phyloP scores from a whole-genome alignment of 495 filamentous ascomycete genomes.

The Aspergillus panamensis region DNA sequence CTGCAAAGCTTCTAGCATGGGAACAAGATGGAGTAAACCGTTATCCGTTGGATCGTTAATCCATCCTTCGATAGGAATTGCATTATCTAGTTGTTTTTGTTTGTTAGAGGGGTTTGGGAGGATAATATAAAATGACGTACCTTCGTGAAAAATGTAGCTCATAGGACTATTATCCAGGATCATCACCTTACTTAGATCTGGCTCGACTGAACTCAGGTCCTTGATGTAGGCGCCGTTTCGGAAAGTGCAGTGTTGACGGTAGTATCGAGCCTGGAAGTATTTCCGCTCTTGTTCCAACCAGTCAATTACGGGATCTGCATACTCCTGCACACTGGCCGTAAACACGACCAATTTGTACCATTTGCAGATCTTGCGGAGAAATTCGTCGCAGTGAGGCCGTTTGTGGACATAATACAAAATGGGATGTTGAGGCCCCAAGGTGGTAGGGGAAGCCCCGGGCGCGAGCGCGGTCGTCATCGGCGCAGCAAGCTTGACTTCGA shows the following conservation, averaged over 20 bases:
- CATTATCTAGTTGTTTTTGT: slow-evolving; percentile 30
- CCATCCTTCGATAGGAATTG: slow-evolving; percentile 39
- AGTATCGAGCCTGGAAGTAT: slow-evolving; percentile 88
- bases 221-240: slow-evolving; percentile 97
- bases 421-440: slow-evolving; percentile 81
- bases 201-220: slow-evolving; percentile 92
- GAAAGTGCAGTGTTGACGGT: slow-evolving; percentile 93
- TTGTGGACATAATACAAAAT: slow-evolving; percentile 99
- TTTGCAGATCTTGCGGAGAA: slow-evolving; percentile 88
- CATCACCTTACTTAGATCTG: slow-evolving; percentile 94
- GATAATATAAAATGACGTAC: slow-evolving; percentile 40
- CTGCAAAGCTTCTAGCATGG: slow-evolving; percentile 91
- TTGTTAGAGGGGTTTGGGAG: background rate
- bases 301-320: slow-evolving; percentile 97
- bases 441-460: slow-evolving; percentile 58
- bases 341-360: slow-evolving; percentile 99
- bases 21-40: slow-evolving; percentile 85
- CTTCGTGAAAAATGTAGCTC: slow-evolving; percentile 98
- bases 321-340: slow-evolving; percentile 96
- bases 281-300: slow-evolving; percentile 96
- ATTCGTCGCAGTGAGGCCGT: slow-evolving; percentile 94
- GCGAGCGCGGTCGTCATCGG: slow-evolving; percentile 56
- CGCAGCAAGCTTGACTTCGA: slow-evolving; percentile 85
- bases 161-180: slow-evolving; percentile 97
- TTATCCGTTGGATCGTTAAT: slow-evolving; percentile 61